phyloP scores from a whole-genome alignment of 2,329 filamentous ascomycete species.

The Phialemoniopsis sp. region DNA sequence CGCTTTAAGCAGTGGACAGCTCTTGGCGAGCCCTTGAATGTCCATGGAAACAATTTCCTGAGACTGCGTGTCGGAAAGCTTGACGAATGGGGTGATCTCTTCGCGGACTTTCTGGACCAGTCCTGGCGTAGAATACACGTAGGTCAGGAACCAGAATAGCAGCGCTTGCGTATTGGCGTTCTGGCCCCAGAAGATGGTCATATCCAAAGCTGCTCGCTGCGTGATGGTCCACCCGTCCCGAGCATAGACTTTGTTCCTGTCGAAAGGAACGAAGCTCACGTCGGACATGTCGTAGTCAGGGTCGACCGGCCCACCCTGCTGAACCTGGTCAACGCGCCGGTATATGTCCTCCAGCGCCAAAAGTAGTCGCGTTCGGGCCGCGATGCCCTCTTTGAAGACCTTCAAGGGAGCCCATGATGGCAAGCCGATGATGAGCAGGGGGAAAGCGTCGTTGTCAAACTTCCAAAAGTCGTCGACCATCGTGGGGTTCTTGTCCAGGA shows the following conservation, averaged over 20 bases:
- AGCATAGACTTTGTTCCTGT: slow-evolving; percentile 7
- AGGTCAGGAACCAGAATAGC: slow-evolving; percentile 5
- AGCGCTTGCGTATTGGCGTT: slow-evolving; percentile 7
- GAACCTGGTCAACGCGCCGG: slow-evolving; percentile 9
- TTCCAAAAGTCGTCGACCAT: slow-evolving; percentile 11
- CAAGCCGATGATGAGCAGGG: slow-evolving; percentile 9
- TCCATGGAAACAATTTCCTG: slow-evolving; percentile 3
- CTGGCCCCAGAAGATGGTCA: slow-evolving; percentile 7
- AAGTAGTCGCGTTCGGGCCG: slow-evolving; percentile 6
- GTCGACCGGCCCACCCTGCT: slow-evolving; percentile 7
- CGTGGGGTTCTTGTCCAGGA: too few relatives aligned
- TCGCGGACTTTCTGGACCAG: slow-evolving; percentile 5
- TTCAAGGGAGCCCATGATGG: slow-evolving; percentile 10
- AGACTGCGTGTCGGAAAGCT: background rate
- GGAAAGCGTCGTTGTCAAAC: slow-evolving; percentile 11
- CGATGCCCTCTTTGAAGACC: slow-evolving; percentile 6
- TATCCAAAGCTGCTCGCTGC: slow-evolving; percentile 4
- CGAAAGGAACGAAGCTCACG: slow-evolving; percentile 5
- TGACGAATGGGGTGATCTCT: slow-evolving; percentile 8
- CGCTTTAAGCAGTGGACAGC: slow-evolving; percentile 11
- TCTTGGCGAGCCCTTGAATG: slow-evolving; percentile 2
- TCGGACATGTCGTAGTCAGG: slow-evolving; percentile 12
- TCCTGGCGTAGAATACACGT: slow-evolving; percentile 9
- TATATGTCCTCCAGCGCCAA: slow-evolving; percentile 6
- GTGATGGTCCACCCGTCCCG: background rate